Evolutionary conservation across 179 eudicot genomes (phyloP).

Genomic region (Heliamphora pulchella): DNA sequence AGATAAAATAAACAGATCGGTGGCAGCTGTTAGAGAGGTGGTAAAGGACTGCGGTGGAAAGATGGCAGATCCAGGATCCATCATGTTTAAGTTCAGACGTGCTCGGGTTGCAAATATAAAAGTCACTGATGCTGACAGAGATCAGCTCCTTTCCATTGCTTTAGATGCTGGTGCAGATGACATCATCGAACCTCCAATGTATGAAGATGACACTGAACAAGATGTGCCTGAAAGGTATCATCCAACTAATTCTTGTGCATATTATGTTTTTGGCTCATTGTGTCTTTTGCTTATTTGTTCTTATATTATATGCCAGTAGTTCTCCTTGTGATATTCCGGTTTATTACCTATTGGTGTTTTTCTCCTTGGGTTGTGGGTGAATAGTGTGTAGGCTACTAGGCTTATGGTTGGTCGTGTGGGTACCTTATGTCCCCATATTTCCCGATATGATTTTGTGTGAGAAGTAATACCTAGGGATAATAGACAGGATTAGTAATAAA

Average conservation of each 20-base stretch:
- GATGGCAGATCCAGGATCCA: slow-evolving; percentile 93
- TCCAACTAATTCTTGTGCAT: neutral
- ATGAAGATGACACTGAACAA: slow-evolving; percentile 63
- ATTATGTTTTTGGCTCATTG: neutral
- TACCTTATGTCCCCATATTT: no score
- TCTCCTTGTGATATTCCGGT: neutral
- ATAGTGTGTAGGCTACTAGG: neutral
- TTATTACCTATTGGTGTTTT: neutral
- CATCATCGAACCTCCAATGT: slow-evolving; percentile 64
- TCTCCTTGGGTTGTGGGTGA: neutral
- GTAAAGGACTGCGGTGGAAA: slow-evolving; percentile 85
- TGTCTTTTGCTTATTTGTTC: slow-evolving; percentile 3
- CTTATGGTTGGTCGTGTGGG: no score
- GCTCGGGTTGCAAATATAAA: slow-evolving; percentile 69
- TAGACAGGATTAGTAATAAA: no score
- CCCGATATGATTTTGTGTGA: no score
- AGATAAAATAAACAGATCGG: slow-evolving; percentile 78
- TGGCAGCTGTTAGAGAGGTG: slow-evolving; percentile 62
- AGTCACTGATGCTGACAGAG: slow-evolving; percentile 58
- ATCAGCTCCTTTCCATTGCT: slow-evolving; percentile 74
- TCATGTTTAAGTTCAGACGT: slow-evolving; percentile 78
- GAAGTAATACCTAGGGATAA: no score
- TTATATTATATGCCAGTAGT: neutral
- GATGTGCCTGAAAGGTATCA: slow-evolving; percentile 56
- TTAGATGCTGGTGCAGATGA: slow-evolving; percentile 96